Conservation (phyloP, 1,284 basidiomycete genomes). For the Fomitopsis schrenkii region DNA sequence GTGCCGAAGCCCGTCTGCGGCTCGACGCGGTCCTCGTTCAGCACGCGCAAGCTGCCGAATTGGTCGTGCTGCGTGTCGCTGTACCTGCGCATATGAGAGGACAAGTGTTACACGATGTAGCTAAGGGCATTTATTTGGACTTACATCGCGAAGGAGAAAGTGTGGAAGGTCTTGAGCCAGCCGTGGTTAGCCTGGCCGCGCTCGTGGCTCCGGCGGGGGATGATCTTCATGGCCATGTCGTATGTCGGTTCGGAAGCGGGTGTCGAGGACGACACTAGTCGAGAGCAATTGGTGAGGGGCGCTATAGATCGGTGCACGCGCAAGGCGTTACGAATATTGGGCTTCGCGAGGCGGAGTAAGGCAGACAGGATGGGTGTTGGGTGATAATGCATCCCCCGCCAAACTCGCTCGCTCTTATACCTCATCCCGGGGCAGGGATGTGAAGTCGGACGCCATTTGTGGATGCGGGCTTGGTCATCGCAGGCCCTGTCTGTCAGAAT, state of each 20-base stretch:
- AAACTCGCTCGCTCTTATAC: conserved; percentile 8
- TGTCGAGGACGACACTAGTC: not conserved
- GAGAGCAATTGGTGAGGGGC: not conserved
- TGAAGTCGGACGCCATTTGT: not conserved
- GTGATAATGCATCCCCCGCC: not conserved
- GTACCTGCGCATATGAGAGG: conserved; percentile 41
- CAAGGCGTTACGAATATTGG: not conserved
- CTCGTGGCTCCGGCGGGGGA: conserved; percentile 57
- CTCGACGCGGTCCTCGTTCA: conserved; percentile 91
- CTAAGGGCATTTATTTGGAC: conserved; percentile 19
- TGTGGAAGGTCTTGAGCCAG: conserved; percentile 91
- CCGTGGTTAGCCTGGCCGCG: conserved; percentile 81
- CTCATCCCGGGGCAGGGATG: not conserved
- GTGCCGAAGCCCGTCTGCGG: conserved; percentile 80
- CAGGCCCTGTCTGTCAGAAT: not conserved
- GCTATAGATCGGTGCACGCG: conserved; percentile 2
- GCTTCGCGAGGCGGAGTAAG: conserved; percentile 8
- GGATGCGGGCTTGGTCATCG: conserved; percentile 1
- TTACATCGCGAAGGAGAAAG: conserved; percentile 78
- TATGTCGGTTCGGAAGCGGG: not conserved
- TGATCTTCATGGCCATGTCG: conserved; percentile 35
- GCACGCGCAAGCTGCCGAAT: conserved; percentile 64
- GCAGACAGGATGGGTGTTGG: conserved; percentile 7
- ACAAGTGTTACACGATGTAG: not conserved
- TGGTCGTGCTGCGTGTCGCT: conserved; percentile 52